Conservation (phyloP, 257 asterid genomes). For the Avicennia marina region DNA sequence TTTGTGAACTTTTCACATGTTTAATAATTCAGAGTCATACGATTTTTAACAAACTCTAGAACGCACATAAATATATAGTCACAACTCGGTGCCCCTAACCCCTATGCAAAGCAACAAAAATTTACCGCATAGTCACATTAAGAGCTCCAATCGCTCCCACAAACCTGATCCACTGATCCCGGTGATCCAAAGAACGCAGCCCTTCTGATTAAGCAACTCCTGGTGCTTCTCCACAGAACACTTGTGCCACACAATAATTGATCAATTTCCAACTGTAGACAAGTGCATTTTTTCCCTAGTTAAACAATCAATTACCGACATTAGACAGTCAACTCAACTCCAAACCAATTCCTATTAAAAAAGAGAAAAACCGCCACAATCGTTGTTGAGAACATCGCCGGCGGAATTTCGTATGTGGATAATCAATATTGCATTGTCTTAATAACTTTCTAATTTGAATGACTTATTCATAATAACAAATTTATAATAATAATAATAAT, state of each 20-base stretch:
- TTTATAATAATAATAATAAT: too few relatives aligned
- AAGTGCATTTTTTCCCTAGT: slow-evolving; percentile 43
- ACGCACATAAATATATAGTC: too few relatives aligned
- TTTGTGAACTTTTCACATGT: too few relatives aligned
- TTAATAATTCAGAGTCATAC: too few relatives aligned
- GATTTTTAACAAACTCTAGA: too few relatives aligned
- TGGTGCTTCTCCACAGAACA: slow-evolving; percentile 73
- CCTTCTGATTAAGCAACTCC: slow-evolving; percentile 88
- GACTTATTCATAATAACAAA: too few relatives aligned
- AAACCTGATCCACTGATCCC: slow-evolving; percentile 99
- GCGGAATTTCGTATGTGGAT: neutral
- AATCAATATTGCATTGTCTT: too few relatives aligned
- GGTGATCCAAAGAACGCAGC: slow-evolving; percentile 96
- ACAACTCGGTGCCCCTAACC: too few relatives aligned
- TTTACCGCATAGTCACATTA: too few relatives aligned
- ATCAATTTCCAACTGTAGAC: slow-evolving; percentile 63
- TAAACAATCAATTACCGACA: neutral
- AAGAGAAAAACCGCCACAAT: neutral
- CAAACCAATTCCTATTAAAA: neutral
- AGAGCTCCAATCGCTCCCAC: too few relatives aligned
- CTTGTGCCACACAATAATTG: slow-evolving; percentile 88
- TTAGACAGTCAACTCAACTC: neutral
- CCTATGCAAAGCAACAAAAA: too few relatives aligned
- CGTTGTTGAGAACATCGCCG: neutral
- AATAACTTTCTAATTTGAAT: too few relatives aligned